Evolutionary conservation across 2,329 filamentous ascomycete genomes (phyloP), one percentile per base, ranked within the genome.

Genomic region (Samsoniella hepiali): DNA sequence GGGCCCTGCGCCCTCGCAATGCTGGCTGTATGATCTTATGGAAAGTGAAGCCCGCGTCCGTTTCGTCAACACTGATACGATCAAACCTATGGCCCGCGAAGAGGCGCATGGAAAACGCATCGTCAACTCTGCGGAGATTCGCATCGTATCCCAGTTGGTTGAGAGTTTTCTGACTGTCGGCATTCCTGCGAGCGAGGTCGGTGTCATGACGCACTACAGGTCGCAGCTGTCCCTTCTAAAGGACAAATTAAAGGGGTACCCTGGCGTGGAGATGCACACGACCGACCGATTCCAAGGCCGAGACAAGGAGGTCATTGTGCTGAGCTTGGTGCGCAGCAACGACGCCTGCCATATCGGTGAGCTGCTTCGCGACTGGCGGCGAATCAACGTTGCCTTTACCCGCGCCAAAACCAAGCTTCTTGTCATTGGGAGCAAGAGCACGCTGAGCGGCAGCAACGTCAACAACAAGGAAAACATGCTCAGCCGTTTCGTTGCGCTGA

Each of bases 221-320:
- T 93, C 91, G 6, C 95, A 99, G 75, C 86, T 99, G 1, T 88
- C 91, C 0, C 80, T 97, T 2, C 82, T 99, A 1, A 91, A 91
- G 67, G 86, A 93, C 65, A 82, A 82, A 11, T 84, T 97, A 40
- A 85, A 86, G 38, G 79, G 78, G 49, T 76, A 82, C 68, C 63
- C 81, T 0, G 84, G 85, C 2, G 87, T 99, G 1, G 95, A 99
- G 76, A 93, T 98, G 84, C 93, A 99, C 76, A 98, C 95, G 0
- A 93, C 95, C 3, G 95, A 99, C 76, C 92, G 94, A 51, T 99
- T 97, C 75, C 95, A 99, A 74, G 95, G 95, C 7, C 86, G 95
- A 10, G 95, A 99, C 77, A 99, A 99, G 73, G 93, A 97, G 72
- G 88, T 96, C 3, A 85, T 98, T 0, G 86, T 99, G 15, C 83